Evolutionary conservation across 768 basidiomycete genomes (phyloP).

Genomic region (Pleurotus tuber-regium): DNA sequence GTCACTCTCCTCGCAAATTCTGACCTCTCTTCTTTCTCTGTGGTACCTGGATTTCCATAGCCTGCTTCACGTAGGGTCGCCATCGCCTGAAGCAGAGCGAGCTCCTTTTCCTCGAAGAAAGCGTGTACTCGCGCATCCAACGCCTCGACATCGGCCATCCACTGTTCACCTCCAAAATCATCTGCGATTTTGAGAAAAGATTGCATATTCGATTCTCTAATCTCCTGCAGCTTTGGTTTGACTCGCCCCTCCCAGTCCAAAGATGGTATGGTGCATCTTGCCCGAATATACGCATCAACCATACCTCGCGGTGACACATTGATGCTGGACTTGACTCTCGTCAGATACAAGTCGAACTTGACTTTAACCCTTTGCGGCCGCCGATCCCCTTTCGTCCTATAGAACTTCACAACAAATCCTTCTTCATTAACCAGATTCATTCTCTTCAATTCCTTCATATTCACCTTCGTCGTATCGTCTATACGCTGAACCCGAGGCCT

Average conservation of each 20-base stretch:
- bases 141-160: slow-evolving; percentile 3
- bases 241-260: slow-evolving; percentile 6
- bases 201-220: neutral
- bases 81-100: neutral
- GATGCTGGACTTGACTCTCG: slow-evolving; percentile 1
- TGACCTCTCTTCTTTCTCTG: neutral
- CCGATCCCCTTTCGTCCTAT: neutral
- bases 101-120: slow-evolving; percentile 10
- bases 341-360: slow-evolving; percentile 14
- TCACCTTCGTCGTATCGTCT: neutral
- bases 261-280: slow-evolving; percentile 3
- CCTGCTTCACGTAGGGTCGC: neutral
- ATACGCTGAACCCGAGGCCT: slow-evolving; percentile 7
- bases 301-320: slow-evolving; percentile 5
- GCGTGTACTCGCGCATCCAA: slow-evolving; percentile 6
- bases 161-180: slow-evolving; percentile 13
- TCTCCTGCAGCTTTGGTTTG: neutral
- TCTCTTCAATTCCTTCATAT: slow-evolving; percentile 5
- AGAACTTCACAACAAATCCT: slow-evolving; percentile 14
- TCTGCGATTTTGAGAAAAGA: neutral
- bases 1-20: slow-evolving; percentile 9
- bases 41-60: slow-evolving; percentile 1
- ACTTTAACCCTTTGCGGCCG: slow-evolving; percentile 13
- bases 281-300: slow-evolving; percentile 3
- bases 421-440: slow-evolving; percentile 13